These are phyloP conservation scores for Russula abietina DNA, from an alignment of 768 basidiomycete genomes.

Conservation along the genomic window DNA sequence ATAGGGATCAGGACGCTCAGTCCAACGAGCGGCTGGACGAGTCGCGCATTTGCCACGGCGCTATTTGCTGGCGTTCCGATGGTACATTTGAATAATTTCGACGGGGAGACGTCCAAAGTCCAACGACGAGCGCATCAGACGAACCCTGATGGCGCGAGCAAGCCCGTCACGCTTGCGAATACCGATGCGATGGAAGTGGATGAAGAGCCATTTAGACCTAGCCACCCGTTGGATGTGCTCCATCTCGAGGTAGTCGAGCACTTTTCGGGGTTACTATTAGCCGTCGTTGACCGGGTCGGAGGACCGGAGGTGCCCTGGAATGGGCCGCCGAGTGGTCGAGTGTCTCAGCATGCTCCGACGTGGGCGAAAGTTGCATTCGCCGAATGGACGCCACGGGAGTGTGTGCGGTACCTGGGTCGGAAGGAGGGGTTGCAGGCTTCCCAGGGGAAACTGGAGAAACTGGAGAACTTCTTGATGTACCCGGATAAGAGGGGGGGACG, in stretches of 20 bases:
- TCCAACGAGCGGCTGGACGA: slow-evolving; percentile 32
- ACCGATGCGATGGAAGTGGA: slow-evolving; percentile 54
- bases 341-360: slow-evolving; percentile 54
- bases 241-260: slow-evolving; percentile 66
- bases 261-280: slow-evolving; percentile 55
- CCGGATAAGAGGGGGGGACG: slow-evolving; percentile 52
- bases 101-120: slow-evolving; percentile 22
- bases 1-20: slow-evolving; percentile 21
- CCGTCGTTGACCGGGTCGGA: slow-evolving; percentile 51
- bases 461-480: slow-evolving; percentile 30
- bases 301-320: slow-evolving; percentile 38
- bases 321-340: slow-evolving; percentile 30
- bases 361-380: slow-evolving; percentile 39
- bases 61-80: slow-evolving; percentile 38
- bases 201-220: slow-evolving; percentile 40
- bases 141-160: slow-evolving; percentile 15
- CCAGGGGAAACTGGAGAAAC: slow-evolving; percentile 4
- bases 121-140: slow-evolving; percentile 26
- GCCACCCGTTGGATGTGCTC: slow-evolving; percentile 57
- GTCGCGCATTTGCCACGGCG: slow-evolving; percentile 45
- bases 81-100: slow-evolving; percentile 38
- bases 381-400: slow-evolving; percentile 50
- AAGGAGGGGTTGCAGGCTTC: slow-evolving; percentile 27
- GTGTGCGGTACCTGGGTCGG: slow-evolving; percentile 52
- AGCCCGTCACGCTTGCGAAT: slow-evolving; percentile 24